Evolutionary conservation across 345 rosid species (phyloP).

Genomic region (Draba incana): DNA sequence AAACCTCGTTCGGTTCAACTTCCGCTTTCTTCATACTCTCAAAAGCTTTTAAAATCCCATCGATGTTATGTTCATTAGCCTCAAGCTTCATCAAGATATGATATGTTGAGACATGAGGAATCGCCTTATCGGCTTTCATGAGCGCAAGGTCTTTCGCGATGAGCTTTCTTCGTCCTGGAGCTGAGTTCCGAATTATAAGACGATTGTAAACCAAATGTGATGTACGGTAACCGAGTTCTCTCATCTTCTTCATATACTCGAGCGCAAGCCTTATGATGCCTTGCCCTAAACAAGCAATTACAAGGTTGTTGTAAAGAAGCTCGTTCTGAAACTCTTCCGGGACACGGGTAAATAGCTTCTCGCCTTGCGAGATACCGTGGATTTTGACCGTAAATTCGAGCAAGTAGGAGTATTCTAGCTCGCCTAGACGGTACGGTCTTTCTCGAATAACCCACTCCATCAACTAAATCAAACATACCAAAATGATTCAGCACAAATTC

Average conservation of each 20-base stretch:
- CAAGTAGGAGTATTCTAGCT: conserved; percentile 81
- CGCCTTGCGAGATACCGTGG: conserved; percentile 77
- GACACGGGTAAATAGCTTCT: conserved; percentile 66
- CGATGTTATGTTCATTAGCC: conserved; percentile 79
- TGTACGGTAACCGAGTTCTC: conserved; percentile 72
- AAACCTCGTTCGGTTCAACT: conserved; percentile 80
- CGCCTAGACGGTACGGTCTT: conserved; percentile 80
- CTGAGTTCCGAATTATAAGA: conserved; percentile 75
- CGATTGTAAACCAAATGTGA: conserved; percentile 81
- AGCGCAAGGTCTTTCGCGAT: conserved; percentile 74
- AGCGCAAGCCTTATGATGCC: conserved; percentile 73
- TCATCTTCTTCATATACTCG: conserved; percentile 92
- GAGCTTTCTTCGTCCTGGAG: conserved; percentile 63
- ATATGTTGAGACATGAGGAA: conserved; percentile 80
- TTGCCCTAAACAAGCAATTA: conserved; percentile 81
- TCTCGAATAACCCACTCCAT: conserved; percentile 97
- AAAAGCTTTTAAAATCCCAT: conserved; percentile 64
- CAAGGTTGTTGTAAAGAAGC: conserved; percentile 84
- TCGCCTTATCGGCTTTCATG: conserved; percentile 87
- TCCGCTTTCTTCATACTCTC: conserved; percentile 59
- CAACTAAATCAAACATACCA: conserved; percentile 51
- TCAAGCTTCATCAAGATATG: conserved; percentile 91
- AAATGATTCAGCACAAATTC: background rate
- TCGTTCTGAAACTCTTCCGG: conserved; percentile 88
- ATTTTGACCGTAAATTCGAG: conserved; percentile 79